Evolutionary conservation across 805 yeast species (phyloP), one percentile per base, ranked within the genome.

Genomic region (Candida anglica): DNA sequence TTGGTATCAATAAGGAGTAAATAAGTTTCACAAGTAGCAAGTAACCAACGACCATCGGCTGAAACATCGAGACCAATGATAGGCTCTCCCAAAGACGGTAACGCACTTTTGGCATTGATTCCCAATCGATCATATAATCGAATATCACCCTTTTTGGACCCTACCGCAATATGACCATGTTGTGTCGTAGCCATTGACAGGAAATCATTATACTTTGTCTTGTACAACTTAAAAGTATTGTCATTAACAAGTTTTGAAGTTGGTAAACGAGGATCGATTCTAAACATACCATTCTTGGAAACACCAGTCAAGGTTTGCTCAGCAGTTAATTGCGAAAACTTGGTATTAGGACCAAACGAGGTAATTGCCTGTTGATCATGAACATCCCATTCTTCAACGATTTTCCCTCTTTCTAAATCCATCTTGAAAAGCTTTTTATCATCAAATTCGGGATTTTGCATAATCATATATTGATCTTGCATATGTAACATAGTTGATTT

Each of bases 341-440:
- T 87, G 32, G 71, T 58, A n/a, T 77, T 67, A 4, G 95, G 89
- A 2, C 81, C 83, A 53, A 78, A 80, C 19, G 73, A 67, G 13
- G 72, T 73, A 19, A 80, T 65, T 14, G 77, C 66, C 6, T 69
- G 42, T 33, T 72, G 71, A 15, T 31, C 27, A 15, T 53, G 48
- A 15, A 83, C 67, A 22, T 71, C 61, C 93, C 95, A 88, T 51
- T 86, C 93, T 52, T 88, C 96, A n/a, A 88, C 82, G 34, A 88
- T 71, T 49, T 79, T 67, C 10, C 96, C 96, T 37, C 77, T 71
- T 50, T 75, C 83, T 31, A 88, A 58, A 60, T 88, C 96, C 87
- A 87, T 74, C 44, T 77, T 74, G 60, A 71, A 85, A 30, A 88
- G 53, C 19, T 64, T 69, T 27, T 67, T 60, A 11, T 52, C 51